Conservation (phyloP, 176 grass and related monocot species). For the Thalia dealbata region DNA sequence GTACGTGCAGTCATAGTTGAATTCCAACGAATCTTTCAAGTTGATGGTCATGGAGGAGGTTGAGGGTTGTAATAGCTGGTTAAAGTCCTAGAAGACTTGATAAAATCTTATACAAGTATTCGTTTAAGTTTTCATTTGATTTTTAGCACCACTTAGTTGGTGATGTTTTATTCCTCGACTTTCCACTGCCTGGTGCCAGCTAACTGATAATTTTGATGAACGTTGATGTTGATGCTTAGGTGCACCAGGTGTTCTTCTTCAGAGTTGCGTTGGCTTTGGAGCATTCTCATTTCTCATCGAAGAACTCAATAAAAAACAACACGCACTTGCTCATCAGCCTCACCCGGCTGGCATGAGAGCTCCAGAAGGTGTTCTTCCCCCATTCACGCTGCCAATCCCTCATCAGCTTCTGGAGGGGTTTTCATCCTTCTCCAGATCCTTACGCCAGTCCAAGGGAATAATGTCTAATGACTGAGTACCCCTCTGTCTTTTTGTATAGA, state of each 20-base stretch:
- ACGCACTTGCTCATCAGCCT: conserved; percentile 42
- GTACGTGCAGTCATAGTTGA: not conserved
- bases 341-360: not conserved
- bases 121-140: no score
- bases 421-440: conserved; percentile 50
- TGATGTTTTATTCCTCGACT: not conserved
- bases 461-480: not conserved
- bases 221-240: conserved; percentile 23
- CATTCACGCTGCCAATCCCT: conserved; percentile 62
- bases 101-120: no score
- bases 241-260: conserved; percentile 52
- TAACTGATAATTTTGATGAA: not conserved
- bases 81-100: no score
- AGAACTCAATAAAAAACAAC: conserved; percentile 77
- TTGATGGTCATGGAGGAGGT: not conserved
- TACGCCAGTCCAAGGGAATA: conserved; percentile 41
- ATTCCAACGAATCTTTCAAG: not conserved
- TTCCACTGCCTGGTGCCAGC: not conserved
- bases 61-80: no score
- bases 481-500: not conserved
- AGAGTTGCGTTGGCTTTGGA: conserved; percentile 74
- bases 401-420: conserved; percentile 52
- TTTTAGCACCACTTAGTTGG: no score
- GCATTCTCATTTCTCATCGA: conserved; percentile 91
- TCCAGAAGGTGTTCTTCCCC: conserved; percentile 43